Evolutionary conservation across 73 alveolate genomes (phyloP).

Genomic region (Paramecium tetraurelia): DNA sequence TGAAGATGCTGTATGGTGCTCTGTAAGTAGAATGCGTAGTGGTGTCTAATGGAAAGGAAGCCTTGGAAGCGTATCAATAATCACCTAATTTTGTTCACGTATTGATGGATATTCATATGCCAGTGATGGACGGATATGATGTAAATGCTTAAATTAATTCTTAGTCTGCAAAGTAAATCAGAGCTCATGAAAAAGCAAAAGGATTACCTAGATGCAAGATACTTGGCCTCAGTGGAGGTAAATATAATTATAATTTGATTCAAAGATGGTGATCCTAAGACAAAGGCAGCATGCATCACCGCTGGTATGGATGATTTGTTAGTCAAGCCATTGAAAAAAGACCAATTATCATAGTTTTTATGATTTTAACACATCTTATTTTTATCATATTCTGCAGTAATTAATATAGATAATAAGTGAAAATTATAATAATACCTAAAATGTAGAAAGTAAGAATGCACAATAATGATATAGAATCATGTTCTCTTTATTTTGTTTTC

Average conservation of each 20-base stretch:
- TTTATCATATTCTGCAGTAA: background rate
- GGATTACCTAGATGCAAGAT: background rate
- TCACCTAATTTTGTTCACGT: background rate
- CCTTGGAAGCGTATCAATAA: constrained; percentile 16
- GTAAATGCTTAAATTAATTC: background rate
- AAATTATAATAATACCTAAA: background rate
- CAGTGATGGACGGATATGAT: constrained; percentile 30
- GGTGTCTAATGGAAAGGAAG: constrained; percentile 30
- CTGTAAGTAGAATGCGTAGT: background rate
- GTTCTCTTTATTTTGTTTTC: background rate
- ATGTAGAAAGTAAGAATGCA: background rate
- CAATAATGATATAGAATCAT: background rate
- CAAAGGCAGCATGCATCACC: background rate
- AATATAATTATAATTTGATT: background rate
- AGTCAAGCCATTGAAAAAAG: constrained; percentile 35
- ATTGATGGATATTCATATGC: constrained; percentile 40
- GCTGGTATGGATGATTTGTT: constrained; percentile 40
- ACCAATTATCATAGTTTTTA: background rate
- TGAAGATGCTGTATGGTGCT: constrained; percentile 9
- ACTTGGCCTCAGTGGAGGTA: constrained; percentile 37
- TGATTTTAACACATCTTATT: background rate
- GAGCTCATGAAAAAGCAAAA: constrained; percentile 43
- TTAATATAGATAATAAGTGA: background rate
- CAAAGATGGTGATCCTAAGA: constrained; percentile 21
- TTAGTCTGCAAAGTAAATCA: constrained; percentile 20